Conservation (phyloP, 208 protist species). For the Polymyxa betae region DNA sequence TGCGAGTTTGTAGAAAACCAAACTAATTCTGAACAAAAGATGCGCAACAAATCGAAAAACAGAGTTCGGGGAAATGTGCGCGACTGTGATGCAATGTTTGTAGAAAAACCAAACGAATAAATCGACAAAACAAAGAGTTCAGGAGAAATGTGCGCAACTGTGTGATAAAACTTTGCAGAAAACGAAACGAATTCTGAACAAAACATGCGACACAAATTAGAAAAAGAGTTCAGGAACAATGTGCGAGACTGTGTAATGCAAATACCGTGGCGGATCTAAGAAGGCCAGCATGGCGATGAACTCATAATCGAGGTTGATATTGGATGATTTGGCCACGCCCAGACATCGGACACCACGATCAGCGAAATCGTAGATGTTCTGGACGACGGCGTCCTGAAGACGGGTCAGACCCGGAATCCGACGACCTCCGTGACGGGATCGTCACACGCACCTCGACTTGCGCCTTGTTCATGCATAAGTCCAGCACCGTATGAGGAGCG, state of each 20-base stretch:
- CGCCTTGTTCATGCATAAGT: not conserved
- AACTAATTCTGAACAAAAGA: too few relatives aligned
- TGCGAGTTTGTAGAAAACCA: too few relatives aligned
- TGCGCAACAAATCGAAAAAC: too few relatives aligned
- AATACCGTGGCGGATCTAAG: conserved; percentile 56
- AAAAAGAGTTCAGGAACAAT: too few relatives aligned
- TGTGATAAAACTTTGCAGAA: too few relatives aligned
- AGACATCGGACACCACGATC: conserved; percentile 51
- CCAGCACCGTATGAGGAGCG: conserved; percentile 36
- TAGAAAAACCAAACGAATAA: too few relatives aligned
- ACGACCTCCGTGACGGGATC: not conserved
- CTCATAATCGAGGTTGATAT: not conserved
- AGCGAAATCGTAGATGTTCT: conserved; percentile 39
- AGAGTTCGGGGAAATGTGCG: too few relatives aligned
- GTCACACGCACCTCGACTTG: not conserved
- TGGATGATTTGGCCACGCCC: conserved; percentile 46
- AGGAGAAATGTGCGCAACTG: too few relatives aligned
- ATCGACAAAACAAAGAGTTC: too few relatives aligned
- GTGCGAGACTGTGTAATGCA: not conserved
- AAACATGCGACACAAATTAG: too few relatives aligned
- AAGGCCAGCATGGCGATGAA: conserved; percentile 35
- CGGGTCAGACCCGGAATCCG: not conserved
- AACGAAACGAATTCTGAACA: too few relatives aligned
- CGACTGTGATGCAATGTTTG: too few relatives aligned
- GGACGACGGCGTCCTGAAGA: not conserved